Conservation (phyloP, 345 rosid species). For the Salix dunnii region DNA sequence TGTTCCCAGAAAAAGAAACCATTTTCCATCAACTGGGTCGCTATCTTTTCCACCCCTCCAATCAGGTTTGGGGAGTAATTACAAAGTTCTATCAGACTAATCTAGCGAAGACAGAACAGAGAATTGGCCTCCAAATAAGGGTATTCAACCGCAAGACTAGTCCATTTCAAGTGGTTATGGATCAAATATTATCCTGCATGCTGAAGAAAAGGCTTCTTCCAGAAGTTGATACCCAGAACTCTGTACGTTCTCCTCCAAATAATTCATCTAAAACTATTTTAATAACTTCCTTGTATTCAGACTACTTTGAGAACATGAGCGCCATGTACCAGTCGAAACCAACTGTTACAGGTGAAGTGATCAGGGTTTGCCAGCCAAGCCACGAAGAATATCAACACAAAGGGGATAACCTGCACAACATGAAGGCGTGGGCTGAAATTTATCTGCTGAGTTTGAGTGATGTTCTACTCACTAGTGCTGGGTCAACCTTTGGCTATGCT, state of each 20-base stretch:
- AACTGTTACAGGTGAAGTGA: conserved; percentile 3
- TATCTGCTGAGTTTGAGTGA: conserved; percentile 19
- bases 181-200: conserved; percentile 13
- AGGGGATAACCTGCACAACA: conserved; percentile 9
- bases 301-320: conserved; percentile 9
- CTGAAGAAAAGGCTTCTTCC: conserved; percentile 12
- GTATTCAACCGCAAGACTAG: background rate
- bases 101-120: conserved; percentile 18
- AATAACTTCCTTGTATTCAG: conserved; percentile 6
- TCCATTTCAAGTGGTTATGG: background rate
- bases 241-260: background rate
- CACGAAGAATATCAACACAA: conserved; percentile 17
- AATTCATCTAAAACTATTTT: conserved; percentile 4
- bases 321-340: background rate
- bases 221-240: background rate
- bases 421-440: conserved; percentile 21
- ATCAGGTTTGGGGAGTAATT: conserved; percentile 21
- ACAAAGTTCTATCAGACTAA: conserved; percentile 19
- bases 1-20: conserved; percentile 20
- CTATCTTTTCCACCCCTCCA: conserved; percentile 26
- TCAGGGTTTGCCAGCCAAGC: conserved; percentile 19
- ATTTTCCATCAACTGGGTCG: conserved; percentile 17
- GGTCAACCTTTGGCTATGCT: conserved; percentile 19
- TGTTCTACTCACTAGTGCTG: conserved; percentile 13
- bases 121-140: conserved; percentile 25